These are phyloP conservation scores for Vanderwaltozyma polyspora DNA, from an alignment of 805 yeast genomes.

Conservation along the genomic window DNA sequence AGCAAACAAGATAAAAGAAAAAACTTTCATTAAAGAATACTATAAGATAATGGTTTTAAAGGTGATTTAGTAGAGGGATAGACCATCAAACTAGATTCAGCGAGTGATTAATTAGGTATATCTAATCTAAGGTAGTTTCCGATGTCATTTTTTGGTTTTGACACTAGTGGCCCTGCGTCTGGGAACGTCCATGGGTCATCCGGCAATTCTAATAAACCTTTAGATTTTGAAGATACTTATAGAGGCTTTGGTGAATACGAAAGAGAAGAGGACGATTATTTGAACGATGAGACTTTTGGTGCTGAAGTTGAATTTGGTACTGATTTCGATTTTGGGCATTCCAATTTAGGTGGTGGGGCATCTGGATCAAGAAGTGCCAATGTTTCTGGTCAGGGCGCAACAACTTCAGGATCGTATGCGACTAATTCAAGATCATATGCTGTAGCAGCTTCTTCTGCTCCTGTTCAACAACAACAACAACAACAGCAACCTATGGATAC, in stretches of 20 bases:
- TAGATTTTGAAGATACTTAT: slow-evolving; percentile 77
- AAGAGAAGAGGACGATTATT: slow-evolving; percentile 60
- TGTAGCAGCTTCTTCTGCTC: slow-evolving; percentile 20
- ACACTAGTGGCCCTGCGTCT: slow-evolving; percentile 11
- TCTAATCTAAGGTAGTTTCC: background rate
- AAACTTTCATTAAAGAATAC: no score
- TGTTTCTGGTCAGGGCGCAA: slow-evolving; percentile 1
- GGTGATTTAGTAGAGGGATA: no score
- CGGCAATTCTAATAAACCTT: slow-evolving; percentile 21
- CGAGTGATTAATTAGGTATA: no score
- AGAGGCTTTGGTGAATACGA: slow-evolving; percentile 64
- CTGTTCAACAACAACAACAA: slow-evolving; percentile 2
- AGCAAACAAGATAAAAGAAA: no score
- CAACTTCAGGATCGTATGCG: background rate
- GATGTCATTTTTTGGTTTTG: slow-evolving; percentile 30
- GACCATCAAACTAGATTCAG: background rate
- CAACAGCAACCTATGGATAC: slow-evolving; percentile 8
- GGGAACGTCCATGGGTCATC: no score
- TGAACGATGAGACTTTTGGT: slow-evolving; percentile 27
- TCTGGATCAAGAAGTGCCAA: background rate
- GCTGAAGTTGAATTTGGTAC: slow-evolving; percentile 23
- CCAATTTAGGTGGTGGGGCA: background rate
- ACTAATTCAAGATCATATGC: slow-evolving; percentile 21
- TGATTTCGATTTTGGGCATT: slow-evolving; percentile 29
- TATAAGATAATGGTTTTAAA: no score